These are phyloP conservation scores for Phytophthora fragariae DNA, from an alignment of 352 stramenopile genomes.

Conservation along the genomic window DNA sequence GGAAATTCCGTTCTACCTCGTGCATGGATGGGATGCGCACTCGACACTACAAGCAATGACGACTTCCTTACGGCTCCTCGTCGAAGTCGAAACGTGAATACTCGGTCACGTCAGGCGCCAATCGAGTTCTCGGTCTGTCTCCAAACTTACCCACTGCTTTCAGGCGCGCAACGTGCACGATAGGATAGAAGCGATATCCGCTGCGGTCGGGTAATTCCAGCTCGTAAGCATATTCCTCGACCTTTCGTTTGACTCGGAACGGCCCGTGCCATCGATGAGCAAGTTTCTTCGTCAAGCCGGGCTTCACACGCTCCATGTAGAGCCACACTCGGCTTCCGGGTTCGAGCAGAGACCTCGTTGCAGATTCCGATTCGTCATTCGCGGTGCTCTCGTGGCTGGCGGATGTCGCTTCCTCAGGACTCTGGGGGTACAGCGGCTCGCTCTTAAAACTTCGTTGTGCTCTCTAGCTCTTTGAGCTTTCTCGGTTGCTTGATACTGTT, in stretches of 20 bases:
- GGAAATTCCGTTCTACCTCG: not conserved
- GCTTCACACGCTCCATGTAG: slow-evolving; percentile 17
- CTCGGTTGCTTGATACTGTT: slow-evolving; percentile 9
- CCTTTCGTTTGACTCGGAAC: too few species aligned
- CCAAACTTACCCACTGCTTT: not conserved
- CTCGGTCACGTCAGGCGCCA: not conserved
- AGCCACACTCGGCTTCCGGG: slow-evolving; percentile 5
- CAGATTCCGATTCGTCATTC: not conserved
- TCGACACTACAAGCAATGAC: not conserved
- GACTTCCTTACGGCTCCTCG: not conserved
- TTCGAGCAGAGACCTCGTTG: not conserved
- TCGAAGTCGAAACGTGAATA: not conserved
- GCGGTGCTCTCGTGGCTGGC: too few species aligned
- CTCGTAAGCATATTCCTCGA: not conserved
- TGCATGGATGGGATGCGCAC: not conserved
- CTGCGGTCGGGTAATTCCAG: not conserved
- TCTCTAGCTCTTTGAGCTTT: slow-evolving; percentile 1
- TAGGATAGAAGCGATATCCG: not conserved
- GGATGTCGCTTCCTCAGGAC: too few species aligned
- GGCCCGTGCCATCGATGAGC: too few species aligned
- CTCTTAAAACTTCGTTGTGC: slow-evolving; percentile 12
- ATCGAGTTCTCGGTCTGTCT: not conserved
- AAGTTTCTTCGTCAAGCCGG: not conserved
- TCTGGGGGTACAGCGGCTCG: not conserved
- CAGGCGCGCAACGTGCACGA: not conserved